Evolutionary conservation across 176 grass and related monocot species (phyloP).

Genomic region (Aegilops tauschii): DNA sequence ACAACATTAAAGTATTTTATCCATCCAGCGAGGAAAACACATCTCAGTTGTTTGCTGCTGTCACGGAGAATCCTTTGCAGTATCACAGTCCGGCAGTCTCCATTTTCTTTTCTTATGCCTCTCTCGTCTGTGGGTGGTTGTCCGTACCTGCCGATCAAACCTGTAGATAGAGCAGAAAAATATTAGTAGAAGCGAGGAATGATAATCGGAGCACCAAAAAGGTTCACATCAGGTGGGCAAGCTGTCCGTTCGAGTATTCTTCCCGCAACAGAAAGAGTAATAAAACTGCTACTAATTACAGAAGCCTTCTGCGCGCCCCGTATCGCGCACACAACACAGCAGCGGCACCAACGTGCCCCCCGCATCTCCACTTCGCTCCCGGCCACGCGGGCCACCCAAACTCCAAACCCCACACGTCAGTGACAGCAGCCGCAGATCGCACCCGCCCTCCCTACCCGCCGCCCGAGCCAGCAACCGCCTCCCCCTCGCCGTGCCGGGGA

Average conservation of each 20-base stretch:
- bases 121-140: not conserved
- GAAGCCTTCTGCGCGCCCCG: not conserved
- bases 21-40: too few relatives aligned
- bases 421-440: not conserved
- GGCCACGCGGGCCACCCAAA: not conserved
- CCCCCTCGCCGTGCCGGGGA: not conserved
- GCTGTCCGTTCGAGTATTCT: not conserved
- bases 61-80: too few relatives aligned
- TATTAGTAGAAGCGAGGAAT: not conserved
- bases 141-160: not conserved
- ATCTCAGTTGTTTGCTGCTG: too few relatives aligned
- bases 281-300: not conserved
- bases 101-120: not conserved
- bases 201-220: not conserved
- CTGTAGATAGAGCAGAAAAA: not conserved
- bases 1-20: too few relatives aligned
- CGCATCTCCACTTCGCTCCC: not conserved
- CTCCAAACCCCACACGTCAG: not conserved
- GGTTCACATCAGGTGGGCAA: not conserved
- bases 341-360: not conserved
- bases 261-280: not conserved
- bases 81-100: not conserved
- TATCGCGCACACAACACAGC: not conserved
- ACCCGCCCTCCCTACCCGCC: not conserved
- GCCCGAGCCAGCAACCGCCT: constrained; percentile 9